A percentile compares a stretch with the other conserved stretches of the same genome.
Conservation (phyloP, 345 rosid species). For the Carallia pectinifolia region DNA sequence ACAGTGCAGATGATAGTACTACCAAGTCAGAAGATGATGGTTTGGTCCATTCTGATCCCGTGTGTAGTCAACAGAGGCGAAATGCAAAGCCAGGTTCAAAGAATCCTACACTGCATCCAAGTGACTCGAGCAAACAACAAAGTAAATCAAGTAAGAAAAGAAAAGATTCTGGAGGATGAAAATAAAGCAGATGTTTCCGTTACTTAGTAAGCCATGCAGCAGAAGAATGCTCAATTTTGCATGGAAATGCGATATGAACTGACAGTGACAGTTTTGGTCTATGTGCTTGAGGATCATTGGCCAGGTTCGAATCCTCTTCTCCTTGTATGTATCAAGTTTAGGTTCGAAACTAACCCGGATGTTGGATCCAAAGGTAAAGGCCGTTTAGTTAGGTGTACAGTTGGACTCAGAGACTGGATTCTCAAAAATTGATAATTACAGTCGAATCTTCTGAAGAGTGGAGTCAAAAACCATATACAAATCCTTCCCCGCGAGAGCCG, state of each 20-base stretch:
- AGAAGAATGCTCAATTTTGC: background rate
- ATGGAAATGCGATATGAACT: background rate
- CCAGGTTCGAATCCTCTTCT: slow-evolving; percentile 3
- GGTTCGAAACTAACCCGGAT: slow-evolving; percentile 18
- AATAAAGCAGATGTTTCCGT: background rate
- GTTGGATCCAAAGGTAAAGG: slow-evolving; percentile 5
- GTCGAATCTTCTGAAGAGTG: slow-evolving; percentile 4
- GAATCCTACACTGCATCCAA: background rate
- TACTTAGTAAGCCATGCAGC: background rate
- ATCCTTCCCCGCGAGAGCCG: background rate
- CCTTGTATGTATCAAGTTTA: slow-evolving; percentile 16
- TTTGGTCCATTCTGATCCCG: slow-evolving; percentile 5
- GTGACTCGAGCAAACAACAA: slow-evolving; percentile 5
- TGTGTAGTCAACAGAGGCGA: background rate
- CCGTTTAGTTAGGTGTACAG: slow-evolving; percentile 16
- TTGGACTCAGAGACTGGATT: slow-evolving; percentile 5
- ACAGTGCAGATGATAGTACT: slow-evolving; percentile 7
- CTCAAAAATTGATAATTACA: background rate
- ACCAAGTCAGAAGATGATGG: slow-evolving; percentile 4
- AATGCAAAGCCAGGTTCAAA: slow-evolving; percentile 8
- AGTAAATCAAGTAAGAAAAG: slow-evolving; percentile 22
- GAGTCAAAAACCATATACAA: background rate
- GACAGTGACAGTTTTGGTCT: background rate
- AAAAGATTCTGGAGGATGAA: slow-evolving; percentile 17
- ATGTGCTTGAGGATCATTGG: background rate